Base-by-base conservation (phyloP, 179 eudicot genomes). In the Silene coronaria region DNA sequence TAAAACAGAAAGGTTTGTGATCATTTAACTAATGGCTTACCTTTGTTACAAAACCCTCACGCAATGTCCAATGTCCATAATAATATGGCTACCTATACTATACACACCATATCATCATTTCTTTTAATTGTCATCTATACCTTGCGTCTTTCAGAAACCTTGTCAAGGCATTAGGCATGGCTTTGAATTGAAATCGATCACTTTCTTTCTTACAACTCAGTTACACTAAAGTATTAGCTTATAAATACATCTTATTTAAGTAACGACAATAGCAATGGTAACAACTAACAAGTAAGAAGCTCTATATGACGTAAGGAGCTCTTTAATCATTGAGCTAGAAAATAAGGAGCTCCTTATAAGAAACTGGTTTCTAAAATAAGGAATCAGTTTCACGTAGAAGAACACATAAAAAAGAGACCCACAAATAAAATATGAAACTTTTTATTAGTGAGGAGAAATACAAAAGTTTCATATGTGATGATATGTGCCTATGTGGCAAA, bases 41-140 rank as follows among this genome's bases (percentile, higher is more conserved):
- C 21, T 46, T 45, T 23, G 6, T 75, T 45, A 71, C 82, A 24
- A 58, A n/a, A 45, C 55, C 60, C 28, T 55, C 72, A 79, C 82
- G 82, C 71, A 53, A 77, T 23, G 57, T 61, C 70, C 72, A 73
- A 36, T 71, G 58, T 71, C 70, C 76, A 66, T 78, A 59, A 71
- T 63, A 60, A 62, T 67, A 55, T 73, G n/a, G n/a, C n/a, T n/a
- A n/a, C n/a, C n/a, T n/a, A n/a, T n/a, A n/a, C n/a, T n/a, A n/a
- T 36, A 75, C 61, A 70, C 30, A 59, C 1, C 3, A 75, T n/a
- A 32, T 64, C 72, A 71, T 65, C 30, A 28, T 51, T 64, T 16
- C n/a, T 30, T 48, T 45, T 68, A 61, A 34, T 14, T 5, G 28
- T 21, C 0, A 65, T 46, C 57, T 57, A 34, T 67, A 12, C 24